Conservation (phyloP, 441 rosid genomes). For the Geranium incanum region DNA sequence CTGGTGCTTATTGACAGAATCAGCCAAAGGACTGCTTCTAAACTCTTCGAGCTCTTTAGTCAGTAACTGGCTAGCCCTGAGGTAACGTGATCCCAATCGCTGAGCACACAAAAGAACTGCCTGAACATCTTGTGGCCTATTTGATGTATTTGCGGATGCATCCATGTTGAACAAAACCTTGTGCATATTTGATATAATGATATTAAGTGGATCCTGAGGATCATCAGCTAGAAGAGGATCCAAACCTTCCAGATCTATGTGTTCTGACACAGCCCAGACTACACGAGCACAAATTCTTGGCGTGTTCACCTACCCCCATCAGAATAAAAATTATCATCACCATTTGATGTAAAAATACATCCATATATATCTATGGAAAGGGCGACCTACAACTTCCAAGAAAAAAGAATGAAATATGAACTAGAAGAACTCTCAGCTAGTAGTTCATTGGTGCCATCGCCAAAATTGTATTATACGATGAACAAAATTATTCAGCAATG, state of each 20-base stretch:
- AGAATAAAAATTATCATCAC: background rate
- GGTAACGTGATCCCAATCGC: slow-evolving; percentile 80
- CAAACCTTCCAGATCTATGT: slow-evolving; percentile 87
- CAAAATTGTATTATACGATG: background rate
- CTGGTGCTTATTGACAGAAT: slow-evolving; percentile 92
- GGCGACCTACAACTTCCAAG: background rate
- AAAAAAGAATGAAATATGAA: background rate
- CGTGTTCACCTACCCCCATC: slow-evolving; percentile 56
- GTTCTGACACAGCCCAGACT: slow-evolving; percentile 90
- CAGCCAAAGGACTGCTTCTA: slow-evolving; percentile 66
- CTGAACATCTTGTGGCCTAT: slow-evolving; percentile 91
- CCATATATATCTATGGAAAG: background rate
- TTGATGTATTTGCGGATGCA: slow-evolving; percentile 67
- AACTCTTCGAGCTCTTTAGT: slow-evolving; percentile 94
- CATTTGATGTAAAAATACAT: background rate
- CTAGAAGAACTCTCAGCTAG: background rate
- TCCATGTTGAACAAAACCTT: slow-evolving; percentile 81
- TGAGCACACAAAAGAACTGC: slow-evolving; percentile 88
- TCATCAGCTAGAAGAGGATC: slow-evolving; percentile 99
- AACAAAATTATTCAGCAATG: background rate
- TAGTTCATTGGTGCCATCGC: slow-evolving; percentile 1
- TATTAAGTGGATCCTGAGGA: slow-evolving; percentile 88
- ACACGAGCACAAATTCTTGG: slow-evolving; percentile 71
- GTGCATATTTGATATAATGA: slow-evolving; percentile 69
- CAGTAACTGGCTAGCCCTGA: slow-evolving; percentile 75